Conservation (phyloP, 1,284 basidiomycete species). For the Microbotryum scabiosae region DNA sequence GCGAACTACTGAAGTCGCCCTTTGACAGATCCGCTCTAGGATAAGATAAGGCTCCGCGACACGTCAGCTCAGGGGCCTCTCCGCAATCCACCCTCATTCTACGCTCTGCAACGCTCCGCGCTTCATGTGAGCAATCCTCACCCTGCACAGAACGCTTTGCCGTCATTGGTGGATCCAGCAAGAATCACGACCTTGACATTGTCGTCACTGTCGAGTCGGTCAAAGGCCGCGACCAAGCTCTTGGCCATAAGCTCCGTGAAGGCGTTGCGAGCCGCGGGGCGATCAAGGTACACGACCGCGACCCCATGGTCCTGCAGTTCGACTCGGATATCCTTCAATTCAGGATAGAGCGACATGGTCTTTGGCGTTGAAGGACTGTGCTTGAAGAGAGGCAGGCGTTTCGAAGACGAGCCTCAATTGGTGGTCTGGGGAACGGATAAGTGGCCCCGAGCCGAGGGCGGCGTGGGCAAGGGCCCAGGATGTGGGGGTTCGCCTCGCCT, state of each 20-base stretch:
- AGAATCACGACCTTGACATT: conserved; percentile 10
- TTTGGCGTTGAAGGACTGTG: background rate
- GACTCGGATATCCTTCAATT: conserved; percentile 4
- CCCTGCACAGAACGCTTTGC: conserved; percentile 14
- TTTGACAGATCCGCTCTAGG: conserved; percentile 5
- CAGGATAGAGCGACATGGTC: background rate
- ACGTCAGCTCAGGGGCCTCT: background rate
- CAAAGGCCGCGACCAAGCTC: background rate
- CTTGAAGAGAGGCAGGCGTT: too few relatives aligned
- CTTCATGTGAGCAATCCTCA: background rate
- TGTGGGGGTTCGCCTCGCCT: too few relatives aligned
- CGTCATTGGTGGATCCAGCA: background rate
- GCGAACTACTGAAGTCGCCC: background rate
- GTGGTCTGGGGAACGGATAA: too few relatives aligned
- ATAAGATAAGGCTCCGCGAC: background rate
- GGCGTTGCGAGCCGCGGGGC: conserved; percentile 5
- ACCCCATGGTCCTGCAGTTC: background rate
- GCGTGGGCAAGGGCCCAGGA: too few relatives aligned
- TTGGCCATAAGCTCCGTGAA: conserved; percentile 9
- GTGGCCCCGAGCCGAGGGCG: too few relatives aligned
- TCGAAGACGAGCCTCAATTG: too few relatives aligned
- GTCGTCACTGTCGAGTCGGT: conserved; percentile 5
- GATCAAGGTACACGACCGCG: conserved; percentile 6
- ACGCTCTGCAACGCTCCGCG: background rate
- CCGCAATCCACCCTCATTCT: background rate